Evolutionary conservation across 2,329 filamentous ascomycete species (phyloP).

Genomic region (Colletotrichum magnum): DNA sequence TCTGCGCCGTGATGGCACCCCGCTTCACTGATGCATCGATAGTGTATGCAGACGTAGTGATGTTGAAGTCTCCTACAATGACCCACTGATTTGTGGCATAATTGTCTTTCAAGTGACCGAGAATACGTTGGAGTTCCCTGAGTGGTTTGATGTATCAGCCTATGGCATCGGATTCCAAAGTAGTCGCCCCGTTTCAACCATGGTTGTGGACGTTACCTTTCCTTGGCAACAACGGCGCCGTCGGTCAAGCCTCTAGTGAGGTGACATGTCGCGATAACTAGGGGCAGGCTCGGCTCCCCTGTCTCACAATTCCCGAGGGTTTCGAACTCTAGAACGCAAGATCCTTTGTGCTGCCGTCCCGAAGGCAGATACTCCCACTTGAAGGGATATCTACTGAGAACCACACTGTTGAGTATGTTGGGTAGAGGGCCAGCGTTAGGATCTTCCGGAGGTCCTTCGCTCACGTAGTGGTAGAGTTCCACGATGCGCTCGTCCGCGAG

Average conservation of each 20-base stretch:
- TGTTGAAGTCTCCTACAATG: slow-evolving; percentile 75
- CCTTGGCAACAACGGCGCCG: slow-evolving; percentile 69
- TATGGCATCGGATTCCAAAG: neutral
- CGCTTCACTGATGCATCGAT: slow-evolving; percentile 66
- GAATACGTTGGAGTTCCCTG: slow-evolving; percentile 66
- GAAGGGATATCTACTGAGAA: slow-evolving; percentile 70
- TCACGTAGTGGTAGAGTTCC: slow-evolving; percentile 67
- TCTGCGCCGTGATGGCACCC: slow-evolving; percentile 66
- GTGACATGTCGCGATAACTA: slow-evolving; percentile 71
- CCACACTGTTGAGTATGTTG: slow-evolving; percentile 72
- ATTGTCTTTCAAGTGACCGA: slow-evolving; percentile 58
- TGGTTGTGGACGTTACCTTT: slow-evolving; percentile 41
- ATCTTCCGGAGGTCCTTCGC: slow-evolving; percentile 69
- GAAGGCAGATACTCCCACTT: slow-evolving; percentile 69
- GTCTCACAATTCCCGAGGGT: slow-evolving; percentile 46
- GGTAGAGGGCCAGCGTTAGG: slow-evolving; percentile 67
- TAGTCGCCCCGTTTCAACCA: neutral
- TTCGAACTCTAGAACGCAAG: slow-evolving; percentile 46
- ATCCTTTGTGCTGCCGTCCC: slow-evolving; percentile 68
- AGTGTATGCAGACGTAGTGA: slow-evolving; percentile 70
- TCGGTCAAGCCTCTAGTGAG: slow-evolving; percentile 74
- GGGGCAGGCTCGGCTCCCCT: slow-evolving; percentile 49
- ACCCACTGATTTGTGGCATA: slow-evolving; percentile 66
- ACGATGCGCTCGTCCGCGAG: slow-evolving; percentile 62
- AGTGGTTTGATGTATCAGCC: neutral